Percentiles rank a stretch among this genome's conserved stretches.
phyloP scores from a whole-genome alignment of 2,329 filamentous ascomycete genomes.

The Neonectria sp. region DNA sequence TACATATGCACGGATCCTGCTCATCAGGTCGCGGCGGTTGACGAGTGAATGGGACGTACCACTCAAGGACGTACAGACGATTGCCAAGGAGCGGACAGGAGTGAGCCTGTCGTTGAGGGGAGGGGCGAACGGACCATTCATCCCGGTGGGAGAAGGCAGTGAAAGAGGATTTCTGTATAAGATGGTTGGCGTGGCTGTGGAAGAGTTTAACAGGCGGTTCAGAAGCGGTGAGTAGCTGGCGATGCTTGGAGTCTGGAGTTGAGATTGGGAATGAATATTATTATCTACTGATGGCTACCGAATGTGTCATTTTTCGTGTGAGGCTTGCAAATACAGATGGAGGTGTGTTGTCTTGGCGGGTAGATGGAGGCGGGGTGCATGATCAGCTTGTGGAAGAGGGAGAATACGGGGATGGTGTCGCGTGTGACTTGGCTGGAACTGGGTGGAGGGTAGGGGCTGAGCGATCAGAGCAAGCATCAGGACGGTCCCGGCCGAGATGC shows the following conservation, averaged over 20 bases:
- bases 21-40: constrained; percentile 88
- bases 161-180: constrained; percentile 74
- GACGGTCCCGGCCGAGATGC: constrained; percentile 27
- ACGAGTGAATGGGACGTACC: constrained; percentile 96
- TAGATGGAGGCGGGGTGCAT: constrained; percentile 13
- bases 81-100: constrained; percentile 95
- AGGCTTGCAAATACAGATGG: not conserved
- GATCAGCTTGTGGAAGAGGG: not conserved
- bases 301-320: not conserved
- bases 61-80: constrained; percentile 96
- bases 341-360: not conserved
- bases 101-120: constrained; percentile 91
- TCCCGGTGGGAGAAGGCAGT: constrained; percentile 92
- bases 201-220: constrained; percentile 77
- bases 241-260: not conserved
- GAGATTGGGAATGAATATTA: not conserved
- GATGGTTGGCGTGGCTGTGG: constrained; percentile 76
- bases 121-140: constrained; percentile 93
- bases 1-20: constrained; percentile 88
- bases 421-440: constrained; percentile 21
- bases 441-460: constrained; percentile 6
- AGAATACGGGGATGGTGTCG: constrained; percentile 7
- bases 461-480: not conserved
- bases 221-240: constrained; percentile 54
- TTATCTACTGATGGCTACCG: not conserved